Conservation (phyloP, 2,329 filamentous ascomycete species). For the Nigrospora osmanthi region DNA sequence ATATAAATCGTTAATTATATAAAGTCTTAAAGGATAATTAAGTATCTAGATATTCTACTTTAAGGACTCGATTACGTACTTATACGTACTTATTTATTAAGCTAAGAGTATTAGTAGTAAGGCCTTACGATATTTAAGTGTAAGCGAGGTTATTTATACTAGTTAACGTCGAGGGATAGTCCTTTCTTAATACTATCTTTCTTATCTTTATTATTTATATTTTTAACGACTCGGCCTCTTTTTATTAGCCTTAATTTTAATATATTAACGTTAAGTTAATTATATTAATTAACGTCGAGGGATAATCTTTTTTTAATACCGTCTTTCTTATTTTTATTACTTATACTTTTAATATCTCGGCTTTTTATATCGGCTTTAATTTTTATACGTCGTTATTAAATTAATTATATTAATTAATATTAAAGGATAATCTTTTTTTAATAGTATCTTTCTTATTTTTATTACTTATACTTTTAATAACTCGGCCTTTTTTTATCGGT, state of each 20-base stretch:
- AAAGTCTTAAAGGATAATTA: too few relatives aligned
- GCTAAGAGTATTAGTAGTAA: background rate
- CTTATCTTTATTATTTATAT: conserved; percentile 6
- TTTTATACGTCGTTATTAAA: background rate
- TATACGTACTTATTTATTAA: too few relatives aligned
- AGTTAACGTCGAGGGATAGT: conserved; percentile 7
- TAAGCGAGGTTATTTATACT: conserved; percentile 1
- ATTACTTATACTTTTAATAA: background rate
- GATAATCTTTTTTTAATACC: background rate
- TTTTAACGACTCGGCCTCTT: conserved; percentile 6
- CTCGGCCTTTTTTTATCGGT: conserved; percentile 4
- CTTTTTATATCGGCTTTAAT: conserved; percentile 4
- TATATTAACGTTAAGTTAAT: background rate
- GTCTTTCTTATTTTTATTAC: background rate
- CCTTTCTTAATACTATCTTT: conserved; percentile 7
- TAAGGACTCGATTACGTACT: too few relatives aligned
- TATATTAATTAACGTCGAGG: background rate
- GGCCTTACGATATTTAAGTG: background rate
- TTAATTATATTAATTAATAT: background rate
- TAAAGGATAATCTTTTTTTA: background rate
- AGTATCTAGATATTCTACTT: too few relatives aligned
- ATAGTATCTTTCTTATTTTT: background rate
- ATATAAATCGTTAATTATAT: too few relatives aligned
- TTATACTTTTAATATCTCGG: background rate
- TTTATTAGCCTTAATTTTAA: background rate